Conservation (phyloP, 2,329 filamentous ascomycete genomes). For the Neonectria punicea region DNA sequence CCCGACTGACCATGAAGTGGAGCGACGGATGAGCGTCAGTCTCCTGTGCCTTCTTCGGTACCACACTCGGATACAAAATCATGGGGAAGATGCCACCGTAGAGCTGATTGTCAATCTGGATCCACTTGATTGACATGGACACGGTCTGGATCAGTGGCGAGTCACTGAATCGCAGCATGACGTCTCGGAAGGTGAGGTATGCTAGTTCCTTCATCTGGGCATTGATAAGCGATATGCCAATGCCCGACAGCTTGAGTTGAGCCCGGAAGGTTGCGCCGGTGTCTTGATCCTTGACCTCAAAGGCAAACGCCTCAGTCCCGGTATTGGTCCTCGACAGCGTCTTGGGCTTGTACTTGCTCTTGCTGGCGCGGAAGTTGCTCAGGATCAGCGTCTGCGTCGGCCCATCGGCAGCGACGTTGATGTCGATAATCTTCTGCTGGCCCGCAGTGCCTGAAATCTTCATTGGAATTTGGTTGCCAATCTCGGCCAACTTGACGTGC, state of each 20-base stretch:
- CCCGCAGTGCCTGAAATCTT: constrained; percentile 78
- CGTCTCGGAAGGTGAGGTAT: constrained; percentile 91
- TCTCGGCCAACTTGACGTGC: constrained; percentile 94
- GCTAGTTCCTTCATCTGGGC: constrained; percentile 90
- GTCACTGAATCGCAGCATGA: constrained; percentile 90
- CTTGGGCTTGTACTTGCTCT: constrained; percentile 83
- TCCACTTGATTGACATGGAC: constrained; percentile 94
- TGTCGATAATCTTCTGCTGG: constrained; percentile 89
- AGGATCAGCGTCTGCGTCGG: constrained; percentile 94
- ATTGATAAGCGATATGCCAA: constrained; percentile 95
- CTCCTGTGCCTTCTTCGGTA: constrained; percentile 95
- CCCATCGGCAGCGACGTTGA: constrained; percentile 94
- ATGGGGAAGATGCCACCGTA: constrained; percentile 99
- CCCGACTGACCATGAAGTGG: constrained; percentile 88
- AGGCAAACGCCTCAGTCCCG: constrained; percentile 76
- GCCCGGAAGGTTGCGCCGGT: constrained; percentile 90
- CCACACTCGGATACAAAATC: constrained; percentile 95
- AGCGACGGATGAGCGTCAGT: constrained; percentile 96
- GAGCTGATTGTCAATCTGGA: constrained; percentile 97
- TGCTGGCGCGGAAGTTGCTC: constrained; percentile 92
- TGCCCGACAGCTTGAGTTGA: constrained; percentile 86
- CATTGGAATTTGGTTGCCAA: constrained; percentile 95
- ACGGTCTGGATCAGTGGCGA: constrained; percentile 94
- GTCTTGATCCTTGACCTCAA: constrained; percentile 94
- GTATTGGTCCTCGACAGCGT: constrained; percentile 59